phyloP scores from a whole-genome alignment of 2,329 filamentous ascomycete species.

The Epichloe festucae region DNA sequence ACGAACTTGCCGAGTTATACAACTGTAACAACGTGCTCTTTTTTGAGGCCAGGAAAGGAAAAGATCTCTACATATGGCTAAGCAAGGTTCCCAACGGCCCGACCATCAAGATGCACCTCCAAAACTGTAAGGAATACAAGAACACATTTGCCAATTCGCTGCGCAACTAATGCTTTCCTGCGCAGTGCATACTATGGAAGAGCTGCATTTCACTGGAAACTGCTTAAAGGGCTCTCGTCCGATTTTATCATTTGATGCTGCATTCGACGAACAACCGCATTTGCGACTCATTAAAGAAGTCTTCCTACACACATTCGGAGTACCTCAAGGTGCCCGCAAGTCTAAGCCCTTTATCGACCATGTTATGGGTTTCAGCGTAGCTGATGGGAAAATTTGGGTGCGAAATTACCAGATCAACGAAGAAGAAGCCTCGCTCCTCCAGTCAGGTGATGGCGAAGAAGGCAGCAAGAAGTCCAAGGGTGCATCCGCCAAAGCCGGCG shows the following conservation, averaged over 20 bases:
- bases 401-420: slow-evolving; percentile 89
- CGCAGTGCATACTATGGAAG: slow-evolving; percentile 88
- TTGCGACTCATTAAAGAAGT: slow-evolving; percentile 79
- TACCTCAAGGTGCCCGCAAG: slow-evolving; percentile 76
- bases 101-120: slow-evolving; percentile 57
- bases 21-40: slow-evolving; percentile 93
- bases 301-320: slow-evolving; percentile 80
- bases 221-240: slow-evolving; percentile 88
- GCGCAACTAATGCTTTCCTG: slow-evolving; percentile 11
- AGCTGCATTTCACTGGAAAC: slow-evolving; percentile 93
- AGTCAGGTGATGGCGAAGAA: slow-evolving; percentile 23
- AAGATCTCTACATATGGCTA: slow-evolving; percentile 91
- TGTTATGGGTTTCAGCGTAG: slow-evolving; percentile 82
- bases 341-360: slow-evolving; percentile 95
- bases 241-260: slow-evolving; percentile 78
- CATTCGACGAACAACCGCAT: slow-evolving; percentile 72
- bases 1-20: slow-evolving; percentile 64
- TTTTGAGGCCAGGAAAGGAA: slow-evolving; percentile 91
- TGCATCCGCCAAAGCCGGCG: slow-evolving; percentile 23
- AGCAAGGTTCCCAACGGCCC: slow-evolving; percentile 68
- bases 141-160: background rate
- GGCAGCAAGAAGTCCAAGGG: slow-evolving; percentile 30
- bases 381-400: slow-evolving; percentile 92
- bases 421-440: slow-evolving; percentile 47
- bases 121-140: slow-evolving; percentile 44